Base-by-base conservation (phyloP, 495 filamentous ascomycete genomes). In the Aspergillus conjunctus region DNA sequence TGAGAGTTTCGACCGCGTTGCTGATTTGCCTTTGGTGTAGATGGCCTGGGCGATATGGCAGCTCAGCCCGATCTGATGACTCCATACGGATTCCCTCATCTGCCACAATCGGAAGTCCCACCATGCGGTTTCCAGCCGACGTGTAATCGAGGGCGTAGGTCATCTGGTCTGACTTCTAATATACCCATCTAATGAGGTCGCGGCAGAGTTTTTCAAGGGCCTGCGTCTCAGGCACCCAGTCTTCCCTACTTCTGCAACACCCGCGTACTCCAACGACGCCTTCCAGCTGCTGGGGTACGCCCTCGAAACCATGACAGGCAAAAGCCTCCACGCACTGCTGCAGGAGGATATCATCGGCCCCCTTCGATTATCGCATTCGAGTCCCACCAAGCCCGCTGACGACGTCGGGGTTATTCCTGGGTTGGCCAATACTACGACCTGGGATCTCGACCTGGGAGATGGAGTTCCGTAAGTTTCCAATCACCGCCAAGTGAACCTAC, bases 131-230 rank as follows among this genome's bases (percentile, higher is more conserved):
- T 44, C n/a, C 31, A 43, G 1, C 34, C 41, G 15, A 32, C 66
- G 11, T 75, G 73, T 44, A 56, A 53, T 49, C 68, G 71, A 44
- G 43, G 54, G 10, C 49, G 69, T 73, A 51, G 14, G 65, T 62
- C n/a, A n/a, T n/a, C n/a, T n/a, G n/a, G n/a, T n/a, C n/a, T n/a
- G n/a, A n/a, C n/a, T n/a, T n/a, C n/a, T n/a, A n/a, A n/a, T n/a
- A n/a, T n/a, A n/a, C n/a, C n/a, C n/a, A n/a, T n/a, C n/a, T n/a
- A n/a, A n/a, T n/a, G n/a, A 1, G n/a, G 17, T 46, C 7, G n/a
- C n/a, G n/a, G n/a, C 0, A 81, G 81, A 83, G 54, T 85, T 85
- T 66, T 83, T 87, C 67, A 54, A 68, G 1, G 84, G 81, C 3
- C 63, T 86, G 15, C 64, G 78, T 14, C 66, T 75, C 12, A 68